These are phyloP conservation scores for Penicillium silybi DNA, from an alignment of 495 filamentous ascomycete genomes.

Conservation along the genomic window DNA sequence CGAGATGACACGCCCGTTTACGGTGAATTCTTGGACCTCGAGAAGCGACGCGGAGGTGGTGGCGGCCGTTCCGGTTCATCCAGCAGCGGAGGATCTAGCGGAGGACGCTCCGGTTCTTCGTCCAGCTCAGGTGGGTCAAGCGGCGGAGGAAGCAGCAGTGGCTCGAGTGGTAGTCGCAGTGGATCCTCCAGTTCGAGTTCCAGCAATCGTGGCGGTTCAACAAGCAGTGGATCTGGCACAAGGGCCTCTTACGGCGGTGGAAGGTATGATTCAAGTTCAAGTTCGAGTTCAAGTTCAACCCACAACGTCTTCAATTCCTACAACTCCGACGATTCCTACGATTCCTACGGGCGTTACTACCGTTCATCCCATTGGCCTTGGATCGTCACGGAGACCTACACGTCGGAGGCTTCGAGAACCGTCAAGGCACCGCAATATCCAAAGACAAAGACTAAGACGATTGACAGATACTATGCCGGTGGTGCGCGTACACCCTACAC, in stretches of 20 bases:
- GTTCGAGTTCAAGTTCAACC: neutral
- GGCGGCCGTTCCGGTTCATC: slow-evolving; percentile 18
- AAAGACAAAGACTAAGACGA: slow-evolving; percentile 24
- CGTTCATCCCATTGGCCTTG: neutral
- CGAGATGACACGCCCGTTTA: slow-evolving; percentile 14
- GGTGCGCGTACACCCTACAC: slow-evolving; percentile 67
- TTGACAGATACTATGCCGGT: slow-evolving; percentile 73
- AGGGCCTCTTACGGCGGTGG: slow-evolving; percentile 14
- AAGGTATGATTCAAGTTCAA: slow-evolving; percentile 14
- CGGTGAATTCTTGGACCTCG: slow-evolving; percentile 26
- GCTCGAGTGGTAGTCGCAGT: neutral
- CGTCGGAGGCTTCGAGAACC: neutral
- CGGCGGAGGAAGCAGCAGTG: slow-evolving; percentile 13
- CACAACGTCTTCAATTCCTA: neutral
- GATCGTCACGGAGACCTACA: neutral
- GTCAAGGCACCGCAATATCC: neutral
- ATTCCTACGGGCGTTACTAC: slow-evolving; percentile 42
- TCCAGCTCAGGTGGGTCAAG: slow-evolving; percentile 17
- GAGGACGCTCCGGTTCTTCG: neutral
- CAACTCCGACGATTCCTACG: neutral
- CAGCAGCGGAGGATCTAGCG: slow-evolving; percentile 47
- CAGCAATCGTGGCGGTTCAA: slow-evolving; percentile 58
- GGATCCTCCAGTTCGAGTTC: slow-evolving; percentile 18
- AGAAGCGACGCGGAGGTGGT: slow-evolving; percentile 47
- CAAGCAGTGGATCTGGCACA: slow-evolving; percentile 28